Conservation (phyloP, 352 stramenopile genomes). For the Globisporangium recalcitrans region DNA sequence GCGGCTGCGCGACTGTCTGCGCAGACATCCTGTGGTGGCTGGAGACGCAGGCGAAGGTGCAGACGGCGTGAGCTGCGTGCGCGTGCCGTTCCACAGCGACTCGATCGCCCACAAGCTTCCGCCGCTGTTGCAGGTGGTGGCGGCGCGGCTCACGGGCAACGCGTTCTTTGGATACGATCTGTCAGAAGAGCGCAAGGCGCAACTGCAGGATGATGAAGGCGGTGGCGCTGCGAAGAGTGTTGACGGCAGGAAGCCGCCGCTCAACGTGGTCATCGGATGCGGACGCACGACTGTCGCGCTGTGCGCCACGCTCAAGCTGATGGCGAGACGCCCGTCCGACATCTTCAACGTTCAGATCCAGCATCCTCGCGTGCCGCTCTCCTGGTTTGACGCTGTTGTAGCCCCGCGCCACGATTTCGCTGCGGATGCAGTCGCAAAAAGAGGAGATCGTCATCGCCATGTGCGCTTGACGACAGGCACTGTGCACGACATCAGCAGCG, state of each 20-base stretch:
- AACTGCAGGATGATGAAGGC: neutral
- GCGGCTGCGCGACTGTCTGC: conserved; percentile 25
- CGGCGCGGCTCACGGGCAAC: conserved; percentile 29
- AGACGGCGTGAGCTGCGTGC: conserved; percentile 31
- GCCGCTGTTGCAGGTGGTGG: conserved; percentile 36
- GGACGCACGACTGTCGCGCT: conserved; percentile 61
- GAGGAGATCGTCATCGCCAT: conserved; percentile 13
- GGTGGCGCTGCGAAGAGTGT: neutral
- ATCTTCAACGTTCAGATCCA: conserved; percentile 76
- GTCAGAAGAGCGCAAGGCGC: neutral
- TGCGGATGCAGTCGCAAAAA: neutral
- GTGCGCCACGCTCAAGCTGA: conserved; percentile 45
- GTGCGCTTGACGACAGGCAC: conserved; percentile 52
- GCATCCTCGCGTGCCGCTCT: conserved; percentile 50
- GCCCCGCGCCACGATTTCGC: conserved; percentile 52
- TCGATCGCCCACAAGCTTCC: conserved; percentile 27
- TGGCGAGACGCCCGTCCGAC: neutral
- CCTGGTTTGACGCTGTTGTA: conserved; percentile 59
- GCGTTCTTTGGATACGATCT: conserved; percentile 47
- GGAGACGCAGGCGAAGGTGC: conserved; percentile 10
- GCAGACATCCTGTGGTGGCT: neutral
- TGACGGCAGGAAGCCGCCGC: neutral
- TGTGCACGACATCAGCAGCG: conserved; percentile 31
- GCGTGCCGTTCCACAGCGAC: conserved; percentile 25
- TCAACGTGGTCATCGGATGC: conserved; percentile 60